Evolutionary conservation across 768 basidiomycete genomes (phyloP).

Genomic region (Pisolithus marmoratus): DNA sequence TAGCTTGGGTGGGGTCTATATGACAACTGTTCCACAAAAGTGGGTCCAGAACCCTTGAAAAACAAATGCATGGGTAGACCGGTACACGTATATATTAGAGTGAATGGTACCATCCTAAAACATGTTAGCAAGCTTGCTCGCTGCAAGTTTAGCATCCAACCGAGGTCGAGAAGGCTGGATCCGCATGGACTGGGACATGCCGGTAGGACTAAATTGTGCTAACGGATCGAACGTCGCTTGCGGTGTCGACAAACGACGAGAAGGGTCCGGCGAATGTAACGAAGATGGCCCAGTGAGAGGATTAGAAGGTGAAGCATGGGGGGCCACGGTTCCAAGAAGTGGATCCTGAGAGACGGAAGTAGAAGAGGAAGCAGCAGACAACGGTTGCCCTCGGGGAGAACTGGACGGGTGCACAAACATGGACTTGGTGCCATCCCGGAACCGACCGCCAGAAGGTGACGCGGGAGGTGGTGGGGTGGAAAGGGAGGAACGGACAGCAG

Average conservation of each 20-base stretch:
- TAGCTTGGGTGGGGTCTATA: neutral
- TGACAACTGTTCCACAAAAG: neutral
- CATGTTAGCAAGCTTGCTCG: conserved; percentile 88
- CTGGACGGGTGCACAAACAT: conserved; percentile 62
- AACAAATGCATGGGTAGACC: conserved; percentile 3
- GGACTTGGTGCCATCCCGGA: conserved; percentile 72
- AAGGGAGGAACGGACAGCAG: conserved; percentile 13
- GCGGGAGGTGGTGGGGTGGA: conserved; percentile 31
- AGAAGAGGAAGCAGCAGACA: conserved; percentile 29
- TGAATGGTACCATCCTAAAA: conserved; percentile 41
- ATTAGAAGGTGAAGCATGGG: conserved; percentile 8
- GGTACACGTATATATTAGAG: neutral
- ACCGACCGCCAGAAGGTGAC: conserved; percentile 57
- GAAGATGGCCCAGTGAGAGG: conserved; percentile 14
- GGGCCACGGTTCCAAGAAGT: conserved; percentile 8
- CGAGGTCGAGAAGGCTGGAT: conserved; percentile 65
- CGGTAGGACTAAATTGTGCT: conserved; percentile 51
- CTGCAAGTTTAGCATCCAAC: conserved; percentile 81
- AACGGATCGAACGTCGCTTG: conserved; percentile 52
- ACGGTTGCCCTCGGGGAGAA: conserved; percentile 31
- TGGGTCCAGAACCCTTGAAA: conserved; percentile 5
- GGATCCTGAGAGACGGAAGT: conserved; percentile 23
- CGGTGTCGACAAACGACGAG: conserved; percentile 16
- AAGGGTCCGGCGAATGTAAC: conserved; percentile 4
- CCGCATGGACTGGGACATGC: conserved; percentile 70